Conservation (phyloP, 164 flowering plant genomes). For the Magnolia kwangsiensis region DNA sequence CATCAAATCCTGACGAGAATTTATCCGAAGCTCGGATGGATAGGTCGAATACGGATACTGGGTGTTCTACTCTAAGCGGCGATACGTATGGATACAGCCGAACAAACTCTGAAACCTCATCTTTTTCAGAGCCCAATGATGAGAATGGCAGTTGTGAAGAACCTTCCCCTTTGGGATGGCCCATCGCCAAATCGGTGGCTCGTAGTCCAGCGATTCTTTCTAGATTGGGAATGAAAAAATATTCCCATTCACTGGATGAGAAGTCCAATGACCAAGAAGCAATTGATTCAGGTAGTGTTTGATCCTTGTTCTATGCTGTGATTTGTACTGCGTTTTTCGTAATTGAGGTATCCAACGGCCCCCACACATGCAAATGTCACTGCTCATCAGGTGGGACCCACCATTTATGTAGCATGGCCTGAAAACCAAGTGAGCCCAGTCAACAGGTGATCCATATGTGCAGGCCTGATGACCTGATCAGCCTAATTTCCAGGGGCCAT, state of each 20-base stretch:
- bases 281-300: constrained; percentile 45
- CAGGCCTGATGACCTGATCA: too few species aligned
- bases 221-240: constrained; percentile 51
- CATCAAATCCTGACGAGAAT: constrained; percentile 35
- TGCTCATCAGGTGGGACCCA: not conserved
- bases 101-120: constrained; percentile 67
- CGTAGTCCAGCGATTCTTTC: constrained; percentile 32
- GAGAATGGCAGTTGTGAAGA: constrained; percentile 49
- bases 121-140: constrained; percentile 53
- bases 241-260: constrained; percentile 19
- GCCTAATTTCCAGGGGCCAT: too few species aligned
- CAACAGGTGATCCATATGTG: not conserved
- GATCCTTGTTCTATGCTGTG: too few species aligned
- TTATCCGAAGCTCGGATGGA: constrained; percentile 45
- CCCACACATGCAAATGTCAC: not conserved
- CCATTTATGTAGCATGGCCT: not conserved
- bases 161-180: constrained; percentile 53
- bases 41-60: constrained; percentile 40
- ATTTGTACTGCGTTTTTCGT: not conserved
- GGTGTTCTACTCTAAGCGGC: constrained; percentile 38
- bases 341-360: not conserved
- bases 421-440: not conserved
- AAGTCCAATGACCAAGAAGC: constrained; percentile 33
- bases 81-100: constrained; percentile 57
- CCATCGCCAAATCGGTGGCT: constrained; percentile 26